Base-by-base conservation (phyloP, 371 early-diverging fungal species). In the Lichtheimia corymbifera region DNA sequence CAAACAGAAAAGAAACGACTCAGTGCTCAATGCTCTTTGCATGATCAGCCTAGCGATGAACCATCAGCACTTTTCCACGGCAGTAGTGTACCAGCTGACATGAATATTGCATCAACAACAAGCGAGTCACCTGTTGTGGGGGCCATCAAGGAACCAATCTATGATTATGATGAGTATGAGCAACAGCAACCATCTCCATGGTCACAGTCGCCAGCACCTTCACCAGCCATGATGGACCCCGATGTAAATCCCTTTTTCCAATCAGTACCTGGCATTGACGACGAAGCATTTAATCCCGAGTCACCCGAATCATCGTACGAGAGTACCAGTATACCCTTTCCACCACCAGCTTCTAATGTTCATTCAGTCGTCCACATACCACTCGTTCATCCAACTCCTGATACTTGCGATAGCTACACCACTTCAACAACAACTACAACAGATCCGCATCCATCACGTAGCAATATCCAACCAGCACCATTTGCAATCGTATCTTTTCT, bases 151-250 rank as follows among this genome's bases (percentile, higher is more conserved):
- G 18, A 47, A 47, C 47, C 47, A n/a, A 22, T 47, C 17, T 61
- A 65, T 44, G 71, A 70, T 18, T 78, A 73, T 49, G 78, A 74
- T 43, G 81, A 82, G 57, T 82, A 82, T 45, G 82, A 82, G 50
- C 74, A 78, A 57, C 73, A 74, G 42, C 72, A 80, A 56, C 76
- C 82, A 1, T 79, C 77, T 3, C 80, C 88, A 18, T 87, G 87
- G 87, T 85, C 85, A 14, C 87, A 87, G 60, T 84, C 85, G 2
- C 88, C 88, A 24, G 81, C 83, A 24, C 84, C 85, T 12, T 84
- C 85, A 6, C 84, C 84, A 15, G 79, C 76, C 50, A 79, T 84
- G 64, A 83, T 83, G 73, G 86, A 87, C 52, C 74, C 85, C 13
- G 81, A 84, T 28, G 66, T 78, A 27, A 87, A 85, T 55, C 86